Conservation (phyloP, 2,329 filamentous ascomycete species). For the Diaporthe ampelina region DNA sequence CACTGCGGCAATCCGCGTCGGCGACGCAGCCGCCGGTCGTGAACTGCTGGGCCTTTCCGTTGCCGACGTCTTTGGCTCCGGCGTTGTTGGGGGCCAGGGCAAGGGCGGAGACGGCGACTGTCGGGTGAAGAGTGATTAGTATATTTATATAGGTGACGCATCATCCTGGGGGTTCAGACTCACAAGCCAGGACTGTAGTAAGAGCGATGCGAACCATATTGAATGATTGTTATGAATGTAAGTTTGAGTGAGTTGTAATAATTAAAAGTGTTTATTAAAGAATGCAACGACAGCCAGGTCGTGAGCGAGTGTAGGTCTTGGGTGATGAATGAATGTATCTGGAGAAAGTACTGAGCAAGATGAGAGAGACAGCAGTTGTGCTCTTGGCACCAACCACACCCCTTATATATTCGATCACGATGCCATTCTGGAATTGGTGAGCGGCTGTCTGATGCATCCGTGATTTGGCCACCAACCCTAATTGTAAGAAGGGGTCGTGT, state of each 20-base stretch:
- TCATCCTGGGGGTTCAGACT: conserved; percentile 21
- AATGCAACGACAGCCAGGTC: conserved; percentile 34
- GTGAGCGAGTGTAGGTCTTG: neutral
- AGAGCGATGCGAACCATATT: conserved; percentile 51
- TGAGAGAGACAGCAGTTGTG: neutral
- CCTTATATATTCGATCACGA: conserved; percentile 20
- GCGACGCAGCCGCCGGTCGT: conserved; percentile 52
- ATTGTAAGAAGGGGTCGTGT: neutral
- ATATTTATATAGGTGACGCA: neutral
- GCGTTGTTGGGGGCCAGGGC: conserved; percentile 51
- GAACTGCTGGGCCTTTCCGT: conserved; percentile 49
- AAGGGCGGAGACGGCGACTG: conserved; percentile 47
- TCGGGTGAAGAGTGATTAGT: neutral
- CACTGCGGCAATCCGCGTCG: conserved; percentile 49
- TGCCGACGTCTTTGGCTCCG: conserved; percentile 50
- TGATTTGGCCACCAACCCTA: neutral
- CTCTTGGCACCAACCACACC: conserved; percentile 9
- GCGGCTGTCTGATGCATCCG: too few species aligned
- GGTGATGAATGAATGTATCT: conserved; percentile 14
- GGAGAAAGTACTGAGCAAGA: neutral
- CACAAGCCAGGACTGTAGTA: conserved; percentile 48
- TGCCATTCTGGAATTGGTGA: neutral
- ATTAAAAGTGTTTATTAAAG: conserved; percentile 1
- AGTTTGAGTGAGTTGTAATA: neutral
- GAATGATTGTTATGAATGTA: conserved; percentile 48